A percentile compares a stretch with the other conserved stretches of the same genome.
Conservation (phyloP, 2,329 filamentous ascomycete genomes). For the Grosmannia serpens region DNA sequence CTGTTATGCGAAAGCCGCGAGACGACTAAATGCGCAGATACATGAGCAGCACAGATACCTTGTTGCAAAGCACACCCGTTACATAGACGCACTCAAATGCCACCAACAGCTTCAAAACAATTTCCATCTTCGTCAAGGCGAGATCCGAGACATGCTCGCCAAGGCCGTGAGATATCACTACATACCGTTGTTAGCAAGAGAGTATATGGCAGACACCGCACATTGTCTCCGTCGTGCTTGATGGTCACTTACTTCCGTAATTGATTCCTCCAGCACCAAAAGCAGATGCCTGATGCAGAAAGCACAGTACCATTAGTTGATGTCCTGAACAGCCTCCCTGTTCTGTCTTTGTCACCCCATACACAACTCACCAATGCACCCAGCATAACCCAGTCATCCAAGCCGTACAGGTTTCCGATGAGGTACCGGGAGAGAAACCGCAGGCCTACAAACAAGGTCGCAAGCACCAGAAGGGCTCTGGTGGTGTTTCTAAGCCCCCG, state of each 20-base stretch:
- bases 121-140: background rate
- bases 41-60: slow-evolving; percentile 12
- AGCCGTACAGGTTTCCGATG: background rate
- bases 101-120: slow-evolving; percentile 10
- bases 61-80: slow-evolving; percentile 2
- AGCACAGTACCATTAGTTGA: background rate
- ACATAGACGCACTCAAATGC: slow-evolving; percentile 9
- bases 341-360: background rate
- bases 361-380: background rate
- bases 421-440: background rate
- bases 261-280: background rate
- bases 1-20: slow-evolving; percentile 10
- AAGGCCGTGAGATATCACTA: background rate
- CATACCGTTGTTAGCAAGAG: background rate
- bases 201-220: background rate
- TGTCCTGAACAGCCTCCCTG: background rate
- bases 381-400: slow-evolving; percentile 3
- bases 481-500: background rate
- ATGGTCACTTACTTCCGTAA: background rate
- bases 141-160: background rate
- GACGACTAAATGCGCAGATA: slow-evolving; percentile 18
- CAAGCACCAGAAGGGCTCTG: slow-evolving; percentile 2
- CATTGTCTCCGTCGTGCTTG: background rate
- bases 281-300: background rate
- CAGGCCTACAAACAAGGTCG: background rate